Percentiles rank a stretch among this genome's conserved stretches.
These are phyloP conservation scores for Wickerhamiella slavikovae DNA, from an alignment of 805 yeast genomes.

Conservation along the genomic window DNA sequence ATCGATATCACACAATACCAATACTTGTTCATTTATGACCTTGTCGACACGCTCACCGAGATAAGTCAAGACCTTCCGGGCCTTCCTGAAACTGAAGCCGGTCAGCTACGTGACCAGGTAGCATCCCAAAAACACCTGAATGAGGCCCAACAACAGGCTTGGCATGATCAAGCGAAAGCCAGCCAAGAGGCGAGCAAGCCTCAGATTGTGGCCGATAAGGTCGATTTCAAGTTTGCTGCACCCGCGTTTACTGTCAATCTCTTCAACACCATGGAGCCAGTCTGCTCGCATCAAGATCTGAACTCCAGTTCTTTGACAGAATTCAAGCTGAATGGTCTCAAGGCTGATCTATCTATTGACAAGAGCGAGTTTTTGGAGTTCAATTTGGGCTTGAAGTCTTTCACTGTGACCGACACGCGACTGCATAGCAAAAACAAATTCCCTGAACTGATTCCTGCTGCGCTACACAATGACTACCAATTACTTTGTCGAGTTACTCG, in stretches of 20 bases:
- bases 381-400: conserved; percentile 44
- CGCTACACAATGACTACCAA: conserved; percentile 43
- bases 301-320: conserved; percentile 25
- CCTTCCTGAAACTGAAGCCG: conserved; percentile 28
- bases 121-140: conserved; percentile 10
- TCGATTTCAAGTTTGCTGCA: conserved; percentile 8
- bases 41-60: conserved; percentile 33
- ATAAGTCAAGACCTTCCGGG: conserved; percentile 30
- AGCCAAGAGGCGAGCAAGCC: background rate
- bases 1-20: conserved; percentile 58
- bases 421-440: conserved; percentile 42
- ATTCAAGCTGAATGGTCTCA: conserved; percentile 39
- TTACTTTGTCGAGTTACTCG: conserved; percentile 30
- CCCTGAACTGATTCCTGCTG: conserved; percentile 60
- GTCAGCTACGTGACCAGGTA: conserved; percentile 6
- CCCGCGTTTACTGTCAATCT: conserved; percentile 28
- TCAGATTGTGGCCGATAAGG: background rate
- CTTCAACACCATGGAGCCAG: conserved; percentile 19
- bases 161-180: conserved; percentile 9
- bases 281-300: conserved; percentile 12
- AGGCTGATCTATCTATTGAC: conserved; percentile 28
- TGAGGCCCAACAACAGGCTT: conserved; percentile 5
- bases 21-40: conserved; percentile 31
- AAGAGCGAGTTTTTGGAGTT: conserved; percentile 37
- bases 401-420: conserved; percentile 61